Percentiles rank a stretch among this genome's conserved stretches.
phyloP scores from a whole-genome alignment of 2,329 filamentous ascomycete species.

The Colletotrichum agaves region DNA sequence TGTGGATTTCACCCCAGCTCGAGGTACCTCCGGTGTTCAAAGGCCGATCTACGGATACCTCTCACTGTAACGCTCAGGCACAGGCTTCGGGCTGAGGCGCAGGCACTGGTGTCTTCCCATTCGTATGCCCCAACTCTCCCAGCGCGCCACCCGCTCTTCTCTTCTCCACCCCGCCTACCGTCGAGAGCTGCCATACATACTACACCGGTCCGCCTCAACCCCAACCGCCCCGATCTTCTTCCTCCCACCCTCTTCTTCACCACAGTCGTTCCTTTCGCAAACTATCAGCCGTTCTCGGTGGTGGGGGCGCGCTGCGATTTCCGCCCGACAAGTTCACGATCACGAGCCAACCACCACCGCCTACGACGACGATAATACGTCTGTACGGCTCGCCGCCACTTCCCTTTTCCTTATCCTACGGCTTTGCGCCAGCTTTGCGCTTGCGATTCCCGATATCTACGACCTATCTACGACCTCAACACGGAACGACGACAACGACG shows the following conservation, averaged over 20 bases:
- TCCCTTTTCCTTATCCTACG: conserved; percentile 28
- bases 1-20: conserved; percentile 20
- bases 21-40: conserved; percentile 32
- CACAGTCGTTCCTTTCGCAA: conserved; percentile 38
- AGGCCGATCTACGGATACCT: conserved; percentile 17
- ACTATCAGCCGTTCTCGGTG: conserved; percentile 36
- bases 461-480: conserved; percentile 13
- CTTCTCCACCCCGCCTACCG: conserved; percentile 36
- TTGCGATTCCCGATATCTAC: conserved; percentile 21
- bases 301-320: conserved; percentile 36
- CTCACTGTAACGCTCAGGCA: conserved; percentile 27
- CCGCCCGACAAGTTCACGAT: conserved; percentile 22
- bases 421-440: conserved; percentile 21
- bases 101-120: conserved; percentile 34
- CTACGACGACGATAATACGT: conserved; percentile 15
- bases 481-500: conserved; percentile 32
- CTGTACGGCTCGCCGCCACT: conserved; percentile 10
- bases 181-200: conserved; percentile 38
- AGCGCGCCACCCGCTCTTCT: conserved; percentile 37
- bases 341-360: conserved; percentile 30
- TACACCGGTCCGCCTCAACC: conserved; percentile 38
- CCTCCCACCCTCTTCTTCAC: conserved; percentile 33
- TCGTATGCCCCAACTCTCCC: conserved; percentile 32
- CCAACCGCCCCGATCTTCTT: conserved; percentile 32
- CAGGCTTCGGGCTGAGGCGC: conserved; percentile 29